Percentiles rank a stretch among this genome's conserved stretches.
These are phyloP conservation scores for Aspergillus pseudoterreus DNA, from an alignment of 2,329 filamentous ascomycete species.

Conservation along the genomic window DNA sequence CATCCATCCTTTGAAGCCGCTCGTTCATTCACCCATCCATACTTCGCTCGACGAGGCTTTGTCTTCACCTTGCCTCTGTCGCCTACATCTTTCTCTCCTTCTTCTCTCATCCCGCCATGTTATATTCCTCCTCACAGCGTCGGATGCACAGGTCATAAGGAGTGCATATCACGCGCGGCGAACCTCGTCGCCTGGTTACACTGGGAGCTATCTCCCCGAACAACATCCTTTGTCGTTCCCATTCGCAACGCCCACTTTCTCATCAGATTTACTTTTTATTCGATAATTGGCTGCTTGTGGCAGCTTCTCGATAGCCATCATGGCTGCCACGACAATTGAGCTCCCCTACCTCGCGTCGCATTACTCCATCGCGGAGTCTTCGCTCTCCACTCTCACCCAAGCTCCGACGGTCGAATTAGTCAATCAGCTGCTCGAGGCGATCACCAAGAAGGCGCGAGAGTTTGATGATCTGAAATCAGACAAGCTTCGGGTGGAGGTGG, in stretches of 20 bases:
- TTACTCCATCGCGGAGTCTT: slow-evolving; percentile 55
- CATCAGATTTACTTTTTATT: slow-evolving; percentile 1
- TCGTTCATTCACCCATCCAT: slow-evolving; percentile 5
- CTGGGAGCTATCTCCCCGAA: neutral
- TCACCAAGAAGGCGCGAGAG: slow-evolving; percentile 76
- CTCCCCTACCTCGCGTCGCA: slow-evolving; percentile 57
- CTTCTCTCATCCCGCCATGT: slow-evolving; percentile 13
- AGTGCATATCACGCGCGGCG: neutral
- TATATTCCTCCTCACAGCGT: slow-evolving; percentile 12
- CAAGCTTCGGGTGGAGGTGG: slow-evolving; percentile 85
- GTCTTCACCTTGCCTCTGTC: slow-evolving; percentile 8
- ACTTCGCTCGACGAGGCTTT: slow-evolving; percentile 6
- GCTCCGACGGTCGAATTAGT: slow-evolving; percentile 73
- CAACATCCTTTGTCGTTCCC: neutral
- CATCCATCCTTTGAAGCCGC: slow-evolving; percentile 8
- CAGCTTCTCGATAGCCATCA: slow-evolving; percentile 26
- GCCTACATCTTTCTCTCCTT: slow-evolving; percentile 9
- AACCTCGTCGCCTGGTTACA: neutral
- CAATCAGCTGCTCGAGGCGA: slow-evolving; percentile 66
- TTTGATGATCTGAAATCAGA: slow-evolving; percentile 78
- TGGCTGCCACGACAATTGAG: slow-evolving; percentile 57
- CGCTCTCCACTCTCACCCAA: slow-evolving; percentile 53
- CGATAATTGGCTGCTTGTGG: slow-evolving; percentile 13
- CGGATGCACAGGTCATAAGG: slow-evolving; percentile 13
- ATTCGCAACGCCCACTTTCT: neutral